phyloP scores from a whole-genome alignment of 202 grass and related monocot genomes.

The Cymbopogon flexuosus region DNA sequence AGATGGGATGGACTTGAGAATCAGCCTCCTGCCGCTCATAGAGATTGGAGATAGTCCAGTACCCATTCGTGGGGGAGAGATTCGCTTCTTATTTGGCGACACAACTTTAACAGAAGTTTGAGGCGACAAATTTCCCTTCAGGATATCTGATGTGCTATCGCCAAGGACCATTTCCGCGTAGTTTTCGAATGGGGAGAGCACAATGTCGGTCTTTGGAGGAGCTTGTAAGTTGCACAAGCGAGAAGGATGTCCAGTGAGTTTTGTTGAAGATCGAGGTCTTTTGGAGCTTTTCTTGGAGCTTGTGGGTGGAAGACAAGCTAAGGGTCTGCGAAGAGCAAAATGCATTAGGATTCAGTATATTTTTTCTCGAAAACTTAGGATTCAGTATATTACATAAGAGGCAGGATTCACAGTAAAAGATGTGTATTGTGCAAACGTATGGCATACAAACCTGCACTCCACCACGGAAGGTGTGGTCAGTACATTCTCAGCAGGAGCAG shows the following conservation, averaged over 20 bases:
- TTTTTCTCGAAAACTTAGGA: neutral
- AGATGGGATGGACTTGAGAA: slow-evolving; percentile 91
- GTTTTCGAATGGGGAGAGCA: slow-evolving; percentile 35
- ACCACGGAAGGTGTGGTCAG: slow-evolving; percentile 32
- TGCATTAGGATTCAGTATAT: slow-evolving; percentile 8
- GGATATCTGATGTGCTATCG: slow-evolving; percentile 20
- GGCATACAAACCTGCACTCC: slow-evolving; percentile 39
- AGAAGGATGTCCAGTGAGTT: slow-evolving; percentile 41
- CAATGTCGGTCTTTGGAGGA: slow-evolving; percentile 33
- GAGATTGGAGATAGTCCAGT: slow-evolving; percentile 57
- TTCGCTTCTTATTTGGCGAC: slow-evolving; percentile 89
- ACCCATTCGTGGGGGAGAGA: slow-evolving; percentile 66
- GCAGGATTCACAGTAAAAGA: slow-evolving; percentile 16
- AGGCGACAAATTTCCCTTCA: slow-evolving; percentile 44
- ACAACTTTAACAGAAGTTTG: slow-evolving; percentile 57
- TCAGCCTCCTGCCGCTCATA: slow-evolving; percentile 82
- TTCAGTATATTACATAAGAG: neutral
- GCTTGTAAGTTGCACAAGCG: slow-evolving; percentile 18
- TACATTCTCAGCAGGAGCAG: slow-evolving; percentile 24
- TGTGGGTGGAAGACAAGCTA: slow-evolving; percentile 28
- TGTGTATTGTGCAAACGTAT: neutral
- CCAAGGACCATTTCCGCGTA: slow-evolving; percentile 38
- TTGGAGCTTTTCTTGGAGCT: slow-evolving; percentile 38
- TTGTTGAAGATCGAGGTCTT: slow-evolving; percentile 33
- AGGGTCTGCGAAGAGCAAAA: slow-evolving; percentile 36